phyloP scores from a whole-genome alignment of 257 asterid species.

The Handroanthus guayacan region DNA sequence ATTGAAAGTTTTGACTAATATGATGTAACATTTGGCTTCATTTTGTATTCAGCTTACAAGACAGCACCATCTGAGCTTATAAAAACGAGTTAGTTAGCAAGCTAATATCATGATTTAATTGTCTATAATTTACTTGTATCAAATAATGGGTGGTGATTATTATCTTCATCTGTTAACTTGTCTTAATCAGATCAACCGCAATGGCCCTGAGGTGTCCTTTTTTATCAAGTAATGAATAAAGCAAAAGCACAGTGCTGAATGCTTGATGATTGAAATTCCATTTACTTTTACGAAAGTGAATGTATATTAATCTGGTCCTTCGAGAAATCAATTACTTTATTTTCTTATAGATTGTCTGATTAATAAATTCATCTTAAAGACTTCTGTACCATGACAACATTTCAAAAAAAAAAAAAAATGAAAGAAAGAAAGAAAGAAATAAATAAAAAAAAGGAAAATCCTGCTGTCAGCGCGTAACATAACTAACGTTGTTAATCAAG shows the following conservation, averaged over 20 bases:
- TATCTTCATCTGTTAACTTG: background rate
- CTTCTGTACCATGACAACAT: slow-evolving; percentile 32
- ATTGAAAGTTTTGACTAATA: background rate
- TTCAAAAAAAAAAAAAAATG: no score
- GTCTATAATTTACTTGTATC: background rate
- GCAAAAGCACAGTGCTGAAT: slow-evolving; percentile 10
- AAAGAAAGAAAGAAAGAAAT: no score
- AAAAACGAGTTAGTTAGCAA: slow-evolving; percentile 26
- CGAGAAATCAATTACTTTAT: slow-evolving; percentile 14
- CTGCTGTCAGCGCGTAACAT: slow-evolving; percentile 19
- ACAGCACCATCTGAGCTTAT: background rate
- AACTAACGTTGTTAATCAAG: no score
- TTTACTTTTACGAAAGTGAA: slow-evolving; percentile 25
- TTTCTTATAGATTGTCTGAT: background rate
- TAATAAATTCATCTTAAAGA: slow-evolving; percentile 1
- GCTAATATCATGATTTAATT: slow-evolving; percentile 31
- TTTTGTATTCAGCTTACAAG: background rate
- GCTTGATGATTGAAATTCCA: background rate
- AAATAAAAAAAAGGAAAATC: no score
- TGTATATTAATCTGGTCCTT: slow-evolving; percentile 7
- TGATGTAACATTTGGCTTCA: background rate
- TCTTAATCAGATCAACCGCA: slow-evolving; percentile 17
- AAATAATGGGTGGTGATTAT: background rate
- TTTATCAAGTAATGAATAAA: slow-evolving; percentile 11
- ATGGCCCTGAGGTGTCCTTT: slow-evolving; percentile 5